Base-by-base conservation (phyloP, 345 rosid genomes). In the Sisymbrium altissimum region DNA sequence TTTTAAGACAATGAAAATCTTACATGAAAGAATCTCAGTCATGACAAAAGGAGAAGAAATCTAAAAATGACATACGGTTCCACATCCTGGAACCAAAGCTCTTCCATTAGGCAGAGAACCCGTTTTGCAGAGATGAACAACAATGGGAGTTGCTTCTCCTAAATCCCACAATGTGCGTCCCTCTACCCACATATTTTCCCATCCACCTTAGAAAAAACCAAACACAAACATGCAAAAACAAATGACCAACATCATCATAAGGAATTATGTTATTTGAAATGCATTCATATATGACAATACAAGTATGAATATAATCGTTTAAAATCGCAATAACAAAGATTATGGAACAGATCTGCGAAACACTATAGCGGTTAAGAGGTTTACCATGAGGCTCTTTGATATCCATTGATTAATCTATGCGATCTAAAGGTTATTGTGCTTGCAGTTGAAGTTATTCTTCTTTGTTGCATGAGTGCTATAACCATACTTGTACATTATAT, bases 61-160 rank as follows among this genome's bases (percentile, higher is more conserved):
- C 19, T n/a, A n/a, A 13, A 38, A 61, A 60, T n/a, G 30, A 82
- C 88, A 80, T 73, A 89, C 93, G 8, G 81, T 71, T 71, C 96
- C 92, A 72, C 97, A 92, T 68, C 92, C 93, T 30, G 97, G 93
- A 52, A 92, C 77, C 43, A 89, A 73, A 80, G 88, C 90, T 77
- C 84, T 82, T 72, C 97, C 96, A 52, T 80, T 86, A 40, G 96
- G 90, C 65, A 92, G 87, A 58, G 83, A 72, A 30, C 82, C 86
- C 0, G 84, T 77, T 41, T 68, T 78, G 57, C 68, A 84, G 33
- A 92, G 93, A 56, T 88, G 89, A 54, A 81, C 71, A 67, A 89
- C 53, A 72, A 86, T 41, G 6, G 93, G 92, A 13, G 90, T 82
- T 23, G 92, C 81, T 76, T 70, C 73, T 68, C 96, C 93, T 74